Conservation (phyloP, 345 rosid species). For the Citrus sinensis region DNA sequence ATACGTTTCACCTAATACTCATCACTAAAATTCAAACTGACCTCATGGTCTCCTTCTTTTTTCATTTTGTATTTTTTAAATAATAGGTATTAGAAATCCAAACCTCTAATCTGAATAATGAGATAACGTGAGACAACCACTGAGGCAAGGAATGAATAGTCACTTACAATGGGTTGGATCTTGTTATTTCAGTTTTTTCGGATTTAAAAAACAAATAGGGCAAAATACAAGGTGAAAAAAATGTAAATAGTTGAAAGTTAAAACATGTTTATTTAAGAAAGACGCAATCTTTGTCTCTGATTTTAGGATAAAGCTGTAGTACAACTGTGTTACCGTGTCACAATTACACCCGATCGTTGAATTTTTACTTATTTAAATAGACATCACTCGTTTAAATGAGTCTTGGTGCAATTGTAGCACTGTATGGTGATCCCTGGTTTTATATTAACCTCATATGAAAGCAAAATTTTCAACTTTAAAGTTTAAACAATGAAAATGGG, state of each 20-base stretch:
- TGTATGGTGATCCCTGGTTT: no score
- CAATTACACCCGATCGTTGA: no score
- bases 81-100: no score
- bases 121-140: no score
- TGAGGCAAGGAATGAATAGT: no score
- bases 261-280: background rate
- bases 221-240: background rate
- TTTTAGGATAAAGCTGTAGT: no score
- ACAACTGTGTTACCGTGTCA: accelerated
- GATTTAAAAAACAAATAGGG: background rate
- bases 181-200: background rate
- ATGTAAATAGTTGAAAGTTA: background rate
- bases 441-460: background rate
- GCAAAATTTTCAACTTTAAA: background rate
- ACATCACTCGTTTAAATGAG: accelerated
- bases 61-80: no score
- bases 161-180: background rate
- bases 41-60: no score
- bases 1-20: no score
- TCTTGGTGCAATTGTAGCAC: no score
- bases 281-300: background rate
- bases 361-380: no score
- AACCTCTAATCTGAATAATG: no score
- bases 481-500: background rate
- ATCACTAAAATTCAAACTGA: background rate